Percentiles rank a stretch among this genome's conserved stretches.
Conservation (phyloP, 768 basidiomycete species). For the Suillus plorans region DNA sequence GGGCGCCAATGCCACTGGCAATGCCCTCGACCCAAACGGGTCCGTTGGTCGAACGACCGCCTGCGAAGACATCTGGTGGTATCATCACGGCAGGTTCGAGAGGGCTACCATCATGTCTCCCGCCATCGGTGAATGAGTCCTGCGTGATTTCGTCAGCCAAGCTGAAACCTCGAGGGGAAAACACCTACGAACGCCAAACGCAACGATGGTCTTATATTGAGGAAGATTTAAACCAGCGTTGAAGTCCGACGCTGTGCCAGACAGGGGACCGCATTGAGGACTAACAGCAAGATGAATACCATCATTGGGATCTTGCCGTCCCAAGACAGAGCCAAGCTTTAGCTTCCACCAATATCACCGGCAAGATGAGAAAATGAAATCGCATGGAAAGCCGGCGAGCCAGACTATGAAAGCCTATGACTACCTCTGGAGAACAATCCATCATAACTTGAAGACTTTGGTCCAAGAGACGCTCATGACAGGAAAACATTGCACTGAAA, state of each 20-base stretch:
- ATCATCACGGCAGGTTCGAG: constrained; percentile 40
- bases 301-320: constrained; percentile 14
- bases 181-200: constrained; percentile 43
- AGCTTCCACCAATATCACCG: background rate
- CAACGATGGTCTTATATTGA: constrained; percentile 45
- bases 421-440: background rate
- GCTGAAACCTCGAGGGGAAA: background rate
- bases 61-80: constrained; percentile 46
- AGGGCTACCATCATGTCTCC: constrained; percentile 44
- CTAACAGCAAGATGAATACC: constrained; percentile 44
- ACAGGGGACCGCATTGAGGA: constrained; percentile 43
- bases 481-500: background rate
- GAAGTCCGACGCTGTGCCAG: constrained; percentile 42
- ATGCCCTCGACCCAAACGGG: constrained; percentile 50
- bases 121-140: constrained; percentile 55
- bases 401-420: background rate
- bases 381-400: background rate
- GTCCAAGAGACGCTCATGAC: background rate
- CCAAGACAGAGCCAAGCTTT: background rate
- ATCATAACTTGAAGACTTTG: background rate
- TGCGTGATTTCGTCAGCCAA: constrained; percentile 10
- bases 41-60: constrained; percentile 52
- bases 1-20: constrained; percentile 38
- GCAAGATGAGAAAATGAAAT: background rate
- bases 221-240: constrained; percentile 46